Conservation (phyloP, 345 rosid genomes). For the Brassica nigra region DNA sequence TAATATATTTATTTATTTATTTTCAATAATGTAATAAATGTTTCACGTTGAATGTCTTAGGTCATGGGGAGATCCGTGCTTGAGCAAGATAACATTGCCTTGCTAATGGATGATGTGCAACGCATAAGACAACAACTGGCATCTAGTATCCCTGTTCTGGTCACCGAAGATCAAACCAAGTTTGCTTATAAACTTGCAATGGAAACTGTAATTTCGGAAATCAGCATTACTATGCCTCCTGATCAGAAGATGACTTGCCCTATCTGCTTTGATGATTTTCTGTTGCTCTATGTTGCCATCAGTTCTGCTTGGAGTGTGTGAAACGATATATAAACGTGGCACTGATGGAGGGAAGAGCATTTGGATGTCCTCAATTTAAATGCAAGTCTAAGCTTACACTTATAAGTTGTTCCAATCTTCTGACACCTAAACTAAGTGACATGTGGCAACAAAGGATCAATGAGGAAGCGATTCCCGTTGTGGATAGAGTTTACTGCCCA, state of each 20-base stretch:
- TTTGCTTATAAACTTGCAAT: slow-evolving; percentile 20
- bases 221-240: neutral
- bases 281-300: slow-evolving; percentile 55
- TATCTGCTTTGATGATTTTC: slow-evolving; percentile 40
- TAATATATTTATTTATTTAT: too few species aligned
- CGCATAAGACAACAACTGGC: slow-evolving; percentile 4
- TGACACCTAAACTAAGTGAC: neutral
- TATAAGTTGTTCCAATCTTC: neutral
- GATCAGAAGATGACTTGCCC: neutral
- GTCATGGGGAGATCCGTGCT: neutral
- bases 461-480: neutral
- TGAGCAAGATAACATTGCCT: neutral
- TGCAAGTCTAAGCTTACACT: neutral
- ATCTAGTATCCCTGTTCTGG: slow-evolving; percentile 5
- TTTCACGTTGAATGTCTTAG: neutral
- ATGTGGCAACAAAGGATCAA: neutral
- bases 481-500: neutral
- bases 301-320: slow-evolving; percentile 65
- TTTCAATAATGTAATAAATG: neutral
- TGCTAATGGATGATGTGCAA: neutral
- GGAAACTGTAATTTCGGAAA: neutral
- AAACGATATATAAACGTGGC: slow-evolving; percentile 53
- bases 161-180: neutral
- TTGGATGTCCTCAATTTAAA: slow-evolving; percentile 25
- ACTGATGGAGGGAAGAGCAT: slow-evolving; percentile 50